A percentile compares a stretch with the other conserved stretches of the same genome.
Conservation (phyloP, 768 basidiomycete genomes). For the Lentinula guzmanii region DNA sequence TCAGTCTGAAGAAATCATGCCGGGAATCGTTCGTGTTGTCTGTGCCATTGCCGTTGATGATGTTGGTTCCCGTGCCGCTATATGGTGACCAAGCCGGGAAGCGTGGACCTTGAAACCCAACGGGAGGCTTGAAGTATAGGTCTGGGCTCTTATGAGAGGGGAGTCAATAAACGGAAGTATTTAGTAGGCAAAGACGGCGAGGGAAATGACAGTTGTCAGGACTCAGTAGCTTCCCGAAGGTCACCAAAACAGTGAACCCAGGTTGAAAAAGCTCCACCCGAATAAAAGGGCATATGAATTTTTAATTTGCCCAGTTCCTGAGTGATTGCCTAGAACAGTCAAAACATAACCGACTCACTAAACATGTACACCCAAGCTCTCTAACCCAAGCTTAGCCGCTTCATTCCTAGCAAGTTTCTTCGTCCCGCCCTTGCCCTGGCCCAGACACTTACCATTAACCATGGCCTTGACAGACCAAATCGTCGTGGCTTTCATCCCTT, state of each 20-base stretch:
- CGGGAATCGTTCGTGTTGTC: conserved; percentile 16
- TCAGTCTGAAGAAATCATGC: conserved; percentile 54
- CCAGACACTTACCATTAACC: conserved; percentile 55
- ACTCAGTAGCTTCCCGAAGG: background rate
- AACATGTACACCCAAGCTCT: conserved; percentile 50
- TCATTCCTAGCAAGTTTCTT: conserved; percentile 80
- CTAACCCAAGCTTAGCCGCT: conserved; percentile 70
- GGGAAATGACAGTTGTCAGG: background rate
- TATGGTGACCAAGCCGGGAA: background rate
- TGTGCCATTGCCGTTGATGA: background rate
- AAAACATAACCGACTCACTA: conserved; percentile 29
- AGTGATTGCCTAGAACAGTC: background rate
- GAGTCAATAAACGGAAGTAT: background rate
- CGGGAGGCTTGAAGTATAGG: background rate
- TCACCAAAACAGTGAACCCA: background rate
- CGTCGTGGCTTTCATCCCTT: conserved; percentile 60
- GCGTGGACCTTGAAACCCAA: background rate
- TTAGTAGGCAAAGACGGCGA: background rate
- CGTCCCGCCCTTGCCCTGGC: conserved; percentile 61
- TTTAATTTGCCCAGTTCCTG: background rate
- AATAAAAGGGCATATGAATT: background rate
- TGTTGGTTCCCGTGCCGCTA: background rate
- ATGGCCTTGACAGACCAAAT: conserved; percentile 67
- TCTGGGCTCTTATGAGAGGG: background rate
- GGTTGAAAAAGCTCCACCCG: background rate